A percentile compares a stretch with the other conserved stretches of the same genome.
Conservation (phyloP, 1,284 basidiomycete genomes). For the Mrakiaceae sp. region DNA sequence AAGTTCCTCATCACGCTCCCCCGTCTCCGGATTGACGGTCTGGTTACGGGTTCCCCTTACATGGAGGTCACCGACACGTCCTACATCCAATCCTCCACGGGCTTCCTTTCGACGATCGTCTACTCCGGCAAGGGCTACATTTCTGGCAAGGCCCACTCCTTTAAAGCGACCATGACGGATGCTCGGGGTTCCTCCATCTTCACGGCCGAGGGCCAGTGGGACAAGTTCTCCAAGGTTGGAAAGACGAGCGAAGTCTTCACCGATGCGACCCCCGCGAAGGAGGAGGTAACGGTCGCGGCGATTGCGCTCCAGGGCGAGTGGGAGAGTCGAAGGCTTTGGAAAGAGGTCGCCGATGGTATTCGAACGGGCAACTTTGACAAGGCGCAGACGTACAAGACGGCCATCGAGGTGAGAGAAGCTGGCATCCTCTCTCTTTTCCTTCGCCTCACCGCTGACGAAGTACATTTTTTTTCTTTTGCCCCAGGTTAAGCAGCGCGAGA, state of each 20-base stretch:
- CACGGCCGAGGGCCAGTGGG: constrained; percentile 81
- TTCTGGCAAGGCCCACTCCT: constrained; percentile 81
- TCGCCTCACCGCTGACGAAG: not conserved
- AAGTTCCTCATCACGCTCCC: constrained; percentile 88
- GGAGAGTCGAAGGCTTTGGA: constrained; percentile 83
- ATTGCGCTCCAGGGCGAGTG: constrained; percentile 60
- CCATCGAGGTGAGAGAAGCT: constrained; percentile 61
- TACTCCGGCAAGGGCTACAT: constrained; percentile 97
- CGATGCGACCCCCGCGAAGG: constrained; percentile 41
- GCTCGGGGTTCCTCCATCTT: constrained; percentile 37
- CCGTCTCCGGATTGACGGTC: constrained; percentile 50
- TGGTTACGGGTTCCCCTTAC: constrained; percentile 42
- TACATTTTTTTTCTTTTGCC: not conserved
- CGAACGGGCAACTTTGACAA: constrained; percentile 78
- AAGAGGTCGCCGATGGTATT: constrained; percentile 80
- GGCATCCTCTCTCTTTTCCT: not conserved
- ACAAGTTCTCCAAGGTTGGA: constrained; percentile 40
- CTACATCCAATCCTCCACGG: constrained; percentile 71
- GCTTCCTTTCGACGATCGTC: constrained; percentile 60
- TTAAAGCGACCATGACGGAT: constrained; percentile 64
- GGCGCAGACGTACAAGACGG: constrained; percentile 80
- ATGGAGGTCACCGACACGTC: constrained; percentile 75
- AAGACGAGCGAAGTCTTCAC: constrained; percentile 43
- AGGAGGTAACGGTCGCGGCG: constrained; percentile 57
- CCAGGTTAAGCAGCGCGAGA: constrained; percentile 83